A percentile compares a stretch with the other conserved stretches of the same genome.
phyloP scores from a whole-genome alignment of 305 asterid species.

The Lippia alba region DNA sequence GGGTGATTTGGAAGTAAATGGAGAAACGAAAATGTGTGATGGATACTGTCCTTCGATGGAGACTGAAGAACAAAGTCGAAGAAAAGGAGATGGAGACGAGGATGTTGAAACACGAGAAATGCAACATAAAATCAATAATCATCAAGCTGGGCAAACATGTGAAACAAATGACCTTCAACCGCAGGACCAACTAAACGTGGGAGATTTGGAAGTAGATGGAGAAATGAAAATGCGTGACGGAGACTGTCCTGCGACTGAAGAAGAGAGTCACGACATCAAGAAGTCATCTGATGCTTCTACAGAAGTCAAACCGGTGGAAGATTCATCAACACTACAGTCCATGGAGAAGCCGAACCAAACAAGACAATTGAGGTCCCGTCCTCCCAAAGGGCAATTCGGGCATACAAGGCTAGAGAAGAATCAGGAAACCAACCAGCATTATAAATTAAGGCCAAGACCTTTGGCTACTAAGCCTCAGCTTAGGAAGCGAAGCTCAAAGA shows the following conservation, averaged over 20 bases:
- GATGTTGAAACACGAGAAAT: too few relatives aligned
- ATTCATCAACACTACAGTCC: background rate
- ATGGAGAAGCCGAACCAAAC: too few relatives aligned
- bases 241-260: constrained; percentile 17
- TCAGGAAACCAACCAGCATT: constrained; percentile 12
- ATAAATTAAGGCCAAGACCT: constrained; percentile 27
- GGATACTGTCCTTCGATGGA: constrained; percentile 9
- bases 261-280: constrained; percentile 5
- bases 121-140: too few relatives aligned
- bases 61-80: constrained; percentile 31
- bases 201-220: constrained; percentile 13
- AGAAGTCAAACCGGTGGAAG: background rate
- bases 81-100: too few relatives aligned
- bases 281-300: constrained; percentile 20
- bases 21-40: background rate
- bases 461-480: background rate
- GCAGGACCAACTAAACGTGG: constrained; percentile 1
- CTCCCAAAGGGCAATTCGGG: background rate
- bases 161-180: too few relatives aligned
- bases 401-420: constrained; percentile 11
- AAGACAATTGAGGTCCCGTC: too few relatives aligned
- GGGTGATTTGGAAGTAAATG: constrained; percentile 14
- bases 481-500: too few relatives aligned
- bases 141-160: too few relatives aligned
- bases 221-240: constrained; percentile 4